Conservation (phyloP, 1,284 basidiomycete species). For the Chondrostereum purpureum region DNA sequence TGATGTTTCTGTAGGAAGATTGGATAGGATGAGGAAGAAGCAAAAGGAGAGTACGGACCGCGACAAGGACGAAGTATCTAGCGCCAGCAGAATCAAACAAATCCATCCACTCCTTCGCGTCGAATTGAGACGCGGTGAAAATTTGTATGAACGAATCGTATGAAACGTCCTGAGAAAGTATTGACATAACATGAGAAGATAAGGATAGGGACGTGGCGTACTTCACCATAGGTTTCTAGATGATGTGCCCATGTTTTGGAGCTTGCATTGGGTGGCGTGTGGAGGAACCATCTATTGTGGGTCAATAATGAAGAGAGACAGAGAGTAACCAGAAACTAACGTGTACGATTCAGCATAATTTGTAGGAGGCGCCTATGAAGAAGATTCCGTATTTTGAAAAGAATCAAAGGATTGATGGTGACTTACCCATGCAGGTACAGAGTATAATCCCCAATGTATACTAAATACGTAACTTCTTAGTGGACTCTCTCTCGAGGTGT, state of each 20-base stretch:
- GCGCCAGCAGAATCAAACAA: slow-evolving; percentile 50
- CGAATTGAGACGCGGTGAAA: slow-evolving; percentile 46
- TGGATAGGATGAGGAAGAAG: background rate
- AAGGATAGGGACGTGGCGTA: slow-evolving; percentile 13
- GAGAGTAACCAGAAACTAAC: slow-evolving; percentile 21
- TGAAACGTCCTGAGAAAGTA: slow-evolving; percentile 32
- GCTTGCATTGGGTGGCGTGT: slow-evolving; percentile 26
- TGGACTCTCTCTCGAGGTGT: slow-evolving; percentile 3
- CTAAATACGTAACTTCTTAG: no score
- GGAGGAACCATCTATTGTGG: slow-evolving; percentile 34
- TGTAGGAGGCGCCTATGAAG: slow-evolving; percentile 26
- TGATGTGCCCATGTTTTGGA: slow-evolving; percentile 45
- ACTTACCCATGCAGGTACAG: slow-evolving; percentile 41
- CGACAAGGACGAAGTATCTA: slow-evolving; percentile 56
- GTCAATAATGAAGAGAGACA: background rate
- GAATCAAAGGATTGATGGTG: background rate
- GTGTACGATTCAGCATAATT: slow-evolving; percentile 55
- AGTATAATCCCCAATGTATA: slow-evolving; percentile 56
- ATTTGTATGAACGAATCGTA: slow-evolving; percentile 55
- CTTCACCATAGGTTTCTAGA: slow-evolving; percentile 40
- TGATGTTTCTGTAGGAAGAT: slow-evolving; percentile 34
- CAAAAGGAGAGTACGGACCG: slow-evolving; percentile 25
- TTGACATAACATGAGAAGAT: background rate
- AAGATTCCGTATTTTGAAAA: background rate
- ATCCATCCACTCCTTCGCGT: slow-evolving; percentile 48